Evolutionary conservation across 2,329 filamentous ascomycete genomes (phyloP), one percentile per base, ranked within the genome.

Genomic region (Pseudonectria foliicola): DNA sequence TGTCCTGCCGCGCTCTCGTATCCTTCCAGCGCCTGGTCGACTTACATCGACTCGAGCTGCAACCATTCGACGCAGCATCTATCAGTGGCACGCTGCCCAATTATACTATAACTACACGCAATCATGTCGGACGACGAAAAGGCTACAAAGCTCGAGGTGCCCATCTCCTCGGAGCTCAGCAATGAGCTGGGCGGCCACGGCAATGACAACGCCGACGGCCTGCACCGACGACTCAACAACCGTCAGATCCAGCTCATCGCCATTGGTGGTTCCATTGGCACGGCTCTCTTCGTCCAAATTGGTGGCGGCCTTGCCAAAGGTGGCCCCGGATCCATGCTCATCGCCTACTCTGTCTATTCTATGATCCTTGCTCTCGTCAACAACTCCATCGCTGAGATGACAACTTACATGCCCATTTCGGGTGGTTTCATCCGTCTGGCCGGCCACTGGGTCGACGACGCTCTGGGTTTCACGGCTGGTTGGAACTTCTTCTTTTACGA

Each of bases 351-450:
- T 24, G 43, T 77, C 28, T 79, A 81, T 53, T 65, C 64, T 25
- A 54, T 62, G 48, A 50, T 80, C 35, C 64, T 82, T 39, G 77
- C 63, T 15, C 61, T 78, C 30, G 72, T 82, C 52, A 82, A 80
- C 66, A 82, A 80, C 51, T 70, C 68, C 42, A 65, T 80, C 39
- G 77, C 78, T 7, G 78, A 82, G 54, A 82, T 82, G 77, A 70
- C 64, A 21, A 66, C 68, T 25, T 72, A 71, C 42, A 76, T 78
- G 66, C 78, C 79, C 15, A 68, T 82, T 30, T 70, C 67, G 27
- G 77, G 77, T 43, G 73, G 73, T 3, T 82, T 80, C 52, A 71
- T 82, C 44, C 75, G 78, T 40, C 66, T 81, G 49, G 76, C 76
- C 4, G 76, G 77, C 18, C 65, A 76, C 45, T 82, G 76, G 73